Conservation (phyloP, 148 eudicot species). For the Camellia granthamiana region DNA sequence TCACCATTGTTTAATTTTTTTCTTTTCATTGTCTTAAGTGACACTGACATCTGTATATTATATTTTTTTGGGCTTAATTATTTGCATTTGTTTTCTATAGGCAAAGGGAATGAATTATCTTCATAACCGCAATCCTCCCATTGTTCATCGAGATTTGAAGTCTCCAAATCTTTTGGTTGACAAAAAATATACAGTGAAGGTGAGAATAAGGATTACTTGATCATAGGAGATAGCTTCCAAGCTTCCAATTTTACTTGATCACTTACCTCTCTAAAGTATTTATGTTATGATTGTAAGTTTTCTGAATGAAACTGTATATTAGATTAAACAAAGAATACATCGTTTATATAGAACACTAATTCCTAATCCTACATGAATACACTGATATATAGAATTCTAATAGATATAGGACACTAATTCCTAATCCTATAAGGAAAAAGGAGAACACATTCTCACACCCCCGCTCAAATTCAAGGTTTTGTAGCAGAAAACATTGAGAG, state of each 20-base stretch:
- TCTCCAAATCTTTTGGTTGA: slow-evolving; percentile 98
- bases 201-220: slow-evolving; percentile 21
- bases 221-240: slow-evolving; percentile 2
- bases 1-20: background rate
- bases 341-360: too few relatives aligned
- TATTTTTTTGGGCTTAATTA: background rate
- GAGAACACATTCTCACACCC: too few relatives aligned
- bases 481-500: too few relatives aligned
- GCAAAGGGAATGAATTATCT: slow-evolving; percentile 99
- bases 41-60: background rate
- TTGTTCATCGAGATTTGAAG: slow-evolving; percentile 94
- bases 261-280: background rate
- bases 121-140: slow-evolving; percentile 91
- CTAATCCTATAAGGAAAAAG: too few relatives aligned
- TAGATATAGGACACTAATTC: too few relatives aligned
- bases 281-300: background rate
- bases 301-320: too few relatives aligned
- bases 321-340: too few relatives aligned
- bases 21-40: slow-evolving; percentile 3
- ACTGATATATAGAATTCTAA: too few relatives aligned
- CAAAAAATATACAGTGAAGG: slow-evolving; percentile 94
- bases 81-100: slow-evolving; percentile 18
- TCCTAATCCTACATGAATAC: too few relatives aligned
- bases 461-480: too few relatives aligned
- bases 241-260: background rate